Evolutionary conservation across 1,284 basidiomycete genomes (phyloP).

Genomic region (Wolfiporia cocos): DNA sequence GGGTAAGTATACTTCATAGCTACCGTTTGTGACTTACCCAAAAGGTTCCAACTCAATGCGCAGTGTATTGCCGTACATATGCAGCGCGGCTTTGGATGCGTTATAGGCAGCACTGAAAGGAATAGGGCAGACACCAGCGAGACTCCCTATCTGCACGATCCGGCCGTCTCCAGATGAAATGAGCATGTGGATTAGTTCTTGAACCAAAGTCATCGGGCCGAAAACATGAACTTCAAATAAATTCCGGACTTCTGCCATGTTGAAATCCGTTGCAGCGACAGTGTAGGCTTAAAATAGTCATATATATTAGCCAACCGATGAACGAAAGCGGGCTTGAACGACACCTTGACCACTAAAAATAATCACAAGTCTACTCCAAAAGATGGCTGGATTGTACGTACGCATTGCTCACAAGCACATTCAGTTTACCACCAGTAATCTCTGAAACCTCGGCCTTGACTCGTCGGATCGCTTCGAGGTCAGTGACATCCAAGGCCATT

Average conservation of each 20-base stretch:
- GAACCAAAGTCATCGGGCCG: not conserved
- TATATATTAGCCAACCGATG: no score
- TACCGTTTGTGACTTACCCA: not conserved
- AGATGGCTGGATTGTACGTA: not conserved
- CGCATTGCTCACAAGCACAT: constrained; percentile 9
- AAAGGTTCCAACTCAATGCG: not conserved
- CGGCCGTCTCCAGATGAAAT: constrained; percentile 1
- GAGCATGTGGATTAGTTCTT: constrained; percentile 1
- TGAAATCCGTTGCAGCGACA: not conserved
- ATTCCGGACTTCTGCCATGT: not conserved
- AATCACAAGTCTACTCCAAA: no score
- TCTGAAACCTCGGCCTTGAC: constrained; percentile 14
- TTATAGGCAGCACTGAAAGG: constrained; percentile 1
- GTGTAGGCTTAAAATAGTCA: not conserved
- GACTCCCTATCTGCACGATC: not conserved
- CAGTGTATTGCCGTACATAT: not conserved
- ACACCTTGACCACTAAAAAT: constrained; percentile 1
- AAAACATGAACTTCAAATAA: constrained; percentile 2
- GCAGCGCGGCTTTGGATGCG: not conserved
- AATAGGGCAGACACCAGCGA: not conserved
- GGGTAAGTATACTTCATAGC: not conserved
- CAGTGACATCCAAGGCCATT: constrained; percentile 25
- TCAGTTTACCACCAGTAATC: constrained; percentile 23
- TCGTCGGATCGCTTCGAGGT: constrained; percentile 14
- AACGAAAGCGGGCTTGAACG: not conserved